Evolutionary conservation across 129 eudicot genomes (phyloP), one percentile per base, ranked within the genome.

Genomic region (Pittosporum tobira): DNA sequence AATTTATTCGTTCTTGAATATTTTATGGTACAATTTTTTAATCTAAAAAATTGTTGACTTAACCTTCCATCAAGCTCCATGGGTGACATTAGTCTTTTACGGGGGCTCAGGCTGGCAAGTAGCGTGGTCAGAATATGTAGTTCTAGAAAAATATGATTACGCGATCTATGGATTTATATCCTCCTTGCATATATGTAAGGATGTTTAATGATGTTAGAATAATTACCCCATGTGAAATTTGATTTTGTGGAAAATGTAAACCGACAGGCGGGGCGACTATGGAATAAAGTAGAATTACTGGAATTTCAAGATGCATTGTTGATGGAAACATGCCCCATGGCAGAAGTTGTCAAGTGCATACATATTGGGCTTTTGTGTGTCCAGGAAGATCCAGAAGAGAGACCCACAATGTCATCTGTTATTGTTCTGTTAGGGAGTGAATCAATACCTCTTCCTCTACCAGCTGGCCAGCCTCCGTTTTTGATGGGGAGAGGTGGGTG

Each of bases 361-460:
- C 63, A 66, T 21, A 66, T 66, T 6, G 71, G 52, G 4, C 31
- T 66, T 9, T 22, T 66, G 12, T 66, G 71, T 24, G 71, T 66
- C 19, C 71, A 66, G 29, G 56, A 66, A 43, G 38, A 44, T 51
- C 48, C 34, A 14, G 16, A 5, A 3, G 60, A 51, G 1, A 31
- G 69, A 24, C 69, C 69, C n/a, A 44, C 64, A 6, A 66, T 56
- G 64, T 42, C 71, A 20, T 27, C 55, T 5, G 63, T 66, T 0
- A 47, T 66, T 4, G 44, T 20, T 20, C 21, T 66, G 63, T 34
- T 66, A 1, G 24, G 18, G 1, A 45, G 56, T n/a, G 30, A 56
- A 6, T 25, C 47, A 20, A 0, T 29, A 5, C 10, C 25, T 4
- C 71, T 66, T 27, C 31, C 45, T 18, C 23, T 8, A 30, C 63